Conservation (phyloP, 1,139 yeast genomes). For the Pichia sp. region DNA sequence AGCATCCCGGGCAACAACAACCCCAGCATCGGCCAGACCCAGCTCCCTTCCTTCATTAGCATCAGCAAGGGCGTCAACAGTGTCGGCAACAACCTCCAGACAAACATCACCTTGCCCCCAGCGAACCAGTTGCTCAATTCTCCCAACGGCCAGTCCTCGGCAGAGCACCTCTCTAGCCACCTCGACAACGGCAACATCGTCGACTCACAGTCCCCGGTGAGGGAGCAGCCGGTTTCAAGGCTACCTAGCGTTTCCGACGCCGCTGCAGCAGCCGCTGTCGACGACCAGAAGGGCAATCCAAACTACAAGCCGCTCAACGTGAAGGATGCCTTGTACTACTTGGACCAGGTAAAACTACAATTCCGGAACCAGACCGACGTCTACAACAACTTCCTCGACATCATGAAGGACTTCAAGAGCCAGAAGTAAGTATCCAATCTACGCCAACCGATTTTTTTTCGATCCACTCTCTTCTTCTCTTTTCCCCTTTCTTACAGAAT, state of each 20-base stretch:
- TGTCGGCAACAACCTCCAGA: background rate
- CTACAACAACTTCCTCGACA: conserved; percentile 90
- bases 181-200: background rate
- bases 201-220: background rate
- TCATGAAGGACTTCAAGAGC: conserved; percentile 97
- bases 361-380: conserved; percentile 92
- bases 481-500: background rate
- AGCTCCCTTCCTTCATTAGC: conserved; percentile 15
- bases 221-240: background rate
- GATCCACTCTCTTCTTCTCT: background rate
- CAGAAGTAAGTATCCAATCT: conserved; percentile 50
- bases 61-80: conserved; percentile 10
- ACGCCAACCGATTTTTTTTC: background rate
- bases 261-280: background rate
- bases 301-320: conserved; percentile 84
- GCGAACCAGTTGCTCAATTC: conserved; percentile 15
- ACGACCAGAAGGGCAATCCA: conserved; percentile 14
- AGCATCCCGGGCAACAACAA: background rate
- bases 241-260: background rate
- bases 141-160: background rate
- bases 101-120: conserved; percentile 22
- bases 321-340: conserved; percentile 89
- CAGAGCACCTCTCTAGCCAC: background rate
- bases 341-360: conserved; percentile 93
- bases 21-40: conserved; percentile 11